Evolutionary conservation across 495 filamentous ascomycete species (phyloP).

Genomic region (Penicillium alfredii): DNA sequence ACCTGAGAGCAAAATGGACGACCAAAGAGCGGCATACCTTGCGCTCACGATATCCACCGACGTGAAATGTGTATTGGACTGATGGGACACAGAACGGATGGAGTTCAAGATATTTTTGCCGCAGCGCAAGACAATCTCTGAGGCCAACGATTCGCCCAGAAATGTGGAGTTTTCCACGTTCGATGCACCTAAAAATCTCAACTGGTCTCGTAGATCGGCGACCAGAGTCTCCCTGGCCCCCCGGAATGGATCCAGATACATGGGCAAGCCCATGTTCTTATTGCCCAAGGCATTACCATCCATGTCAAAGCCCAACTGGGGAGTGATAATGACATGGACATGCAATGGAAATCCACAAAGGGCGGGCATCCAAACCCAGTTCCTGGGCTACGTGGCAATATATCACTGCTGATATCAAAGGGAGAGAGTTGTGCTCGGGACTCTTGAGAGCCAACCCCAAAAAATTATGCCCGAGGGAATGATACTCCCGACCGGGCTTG

Average conservation of each 20-base stretch:
- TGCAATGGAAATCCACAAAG: conserved; percentile 74
- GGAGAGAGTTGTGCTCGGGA: conserved; percentile 62
- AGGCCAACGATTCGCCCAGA: conserved; percentile 52
- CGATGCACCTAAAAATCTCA: conserved; percentile 58
- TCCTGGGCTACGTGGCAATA: conserved; percentile 62
- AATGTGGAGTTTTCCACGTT: conserved; percentile 46
- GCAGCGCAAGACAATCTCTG: conserved; percentile 66
- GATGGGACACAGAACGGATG: conserved; percentile 36
- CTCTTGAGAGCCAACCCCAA: conserved; percentile 64
- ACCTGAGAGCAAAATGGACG: conserved; percentile 55
- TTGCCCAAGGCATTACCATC: conserved; percentile 51
- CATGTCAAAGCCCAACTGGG: conserved; percentile 53
- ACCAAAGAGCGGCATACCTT: conserved; percentile 75
- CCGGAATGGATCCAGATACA: conserved; percentile 83
- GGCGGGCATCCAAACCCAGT: conserved; percentile 63
- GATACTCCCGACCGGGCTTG: conserved; percentile 56
- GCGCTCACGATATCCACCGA: conserved; percentile 57
- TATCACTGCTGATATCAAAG: conserved; percentile 69
- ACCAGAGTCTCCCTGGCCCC: conserved; percentile 59
- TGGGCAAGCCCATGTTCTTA: conserved; percentile 49
- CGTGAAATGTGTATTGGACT: conserved; percentile 11
- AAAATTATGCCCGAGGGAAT: conserved; percentile 76
- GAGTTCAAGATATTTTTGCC: conserved; percentile 74
- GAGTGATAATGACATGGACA: conserved; percentile 66
- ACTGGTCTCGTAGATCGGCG: conserved; percentile 50